phyloP scores from a whole-genome alignment of 495 filamentous ascomycete genomes.

The Penicillium parvum region DNA sequence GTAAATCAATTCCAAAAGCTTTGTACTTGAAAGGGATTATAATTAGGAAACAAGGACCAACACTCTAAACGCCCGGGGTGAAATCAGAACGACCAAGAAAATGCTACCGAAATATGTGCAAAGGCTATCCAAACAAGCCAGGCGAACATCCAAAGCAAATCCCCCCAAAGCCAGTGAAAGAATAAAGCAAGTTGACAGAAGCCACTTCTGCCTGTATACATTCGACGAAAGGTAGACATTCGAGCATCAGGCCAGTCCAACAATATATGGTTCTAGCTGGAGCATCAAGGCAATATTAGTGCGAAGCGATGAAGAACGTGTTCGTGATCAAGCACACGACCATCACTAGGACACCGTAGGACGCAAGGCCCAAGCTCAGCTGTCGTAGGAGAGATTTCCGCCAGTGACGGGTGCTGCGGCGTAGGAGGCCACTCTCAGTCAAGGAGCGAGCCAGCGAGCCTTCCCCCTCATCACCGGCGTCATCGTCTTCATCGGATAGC shows the following conservation, averaged over 20 bases:
- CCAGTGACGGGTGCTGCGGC: conserved; percentile 52
- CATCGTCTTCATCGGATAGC: conserved; percentile 41
- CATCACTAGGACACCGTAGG: conserved; percentile 89
- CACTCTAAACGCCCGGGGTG: conserved; percentile 9
- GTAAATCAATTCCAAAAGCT: too few species aligned
- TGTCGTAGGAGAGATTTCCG: conserved; percentile 59
- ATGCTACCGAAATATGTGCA: background rate
- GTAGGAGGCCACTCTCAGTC: conserved; percentile 43
- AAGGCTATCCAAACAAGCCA: background rate
- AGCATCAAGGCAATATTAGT: conserved; percentile 28
- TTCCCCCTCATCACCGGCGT: conserved; percentile 37
- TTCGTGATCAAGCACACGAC: conserved; percentile 81
- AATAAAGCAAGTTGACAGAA: background rate
- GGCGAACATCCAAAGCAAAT: too few species aligned
- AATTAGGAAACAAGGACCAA: background rate
- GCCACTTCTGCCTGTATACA: conserved; percentile 1
- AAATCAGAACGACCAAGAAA: conserved; percentile 1
- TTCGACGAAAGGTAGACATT: conserved; percentile 26
- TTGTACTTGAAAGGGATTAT: too few species aligned
- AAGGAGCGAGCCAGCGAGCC: conserved; percentile 33
- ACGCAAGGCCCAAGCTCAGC: conserved; percentile 67
- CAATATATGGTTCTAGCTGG: conserved; percentile 10
- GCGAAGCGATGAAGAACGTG: conserved; percentile 61
- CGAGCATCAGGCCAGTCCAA: conserved; percentile 15
- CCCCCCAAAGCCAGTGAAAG: background rate